Conservation (phyloP, 257 asterid genomes). For the Nicotiana sylvestris region DNA sequence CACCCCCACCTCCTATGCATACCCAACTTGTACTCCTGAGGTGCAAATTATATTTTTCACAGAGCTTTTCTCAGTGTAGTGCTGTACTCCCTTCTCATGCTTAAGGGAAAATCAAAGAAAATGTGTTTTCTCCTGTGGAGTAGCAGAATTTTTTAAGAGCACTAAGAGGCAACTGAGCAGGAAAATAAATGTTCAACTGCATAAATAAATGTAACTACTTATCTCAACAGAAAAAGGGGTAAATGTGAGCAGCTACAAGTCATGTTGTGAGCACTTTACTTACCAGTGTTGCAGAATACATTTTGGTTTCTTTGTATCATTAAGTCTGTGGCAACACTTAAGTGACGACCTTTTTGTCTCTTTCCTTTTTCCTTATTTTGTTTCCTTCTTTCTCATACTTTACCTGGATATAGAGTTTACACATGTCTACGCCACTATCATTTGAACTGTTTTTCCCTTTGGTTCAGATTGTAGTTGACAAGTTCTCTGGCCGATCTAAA, state of each 20-base stretch:
- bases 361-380: neutral
- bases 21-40: neutral
- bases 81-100: neutral
- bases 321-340: neutral
- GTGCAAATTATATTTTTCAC: neutral
- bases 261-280: neutral
- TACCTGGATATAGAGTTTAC: neutral
- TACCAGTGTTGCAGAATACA: neutral
- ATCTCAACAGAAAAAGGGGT: neutral
- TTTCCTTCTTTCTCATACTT: neutral
- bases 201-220: neutral
- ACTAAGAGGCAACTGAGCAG: constrained; percentile 7
- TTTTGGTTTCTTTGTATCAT: neutral
- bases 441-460: neutral
- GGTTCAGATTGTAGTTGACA: constrained; percentile 66
- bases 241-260: neutral
- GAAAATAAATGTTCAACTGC: constrained; percentile 1
- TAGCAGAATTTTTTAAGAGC: neutral
- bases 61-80: no score
- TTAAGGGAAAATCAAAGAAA: neutral
- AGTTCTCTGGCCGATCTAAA: constrained; percentile 71
- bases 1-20: neutral
- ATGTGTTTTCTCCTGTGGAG: neutral
- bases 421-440: neutral
- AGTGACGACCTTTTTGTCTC: neutral